phyloP scores from a whole-genome alignment of 331 rosid genomes.

The Prunus yedoensis region DNA sequence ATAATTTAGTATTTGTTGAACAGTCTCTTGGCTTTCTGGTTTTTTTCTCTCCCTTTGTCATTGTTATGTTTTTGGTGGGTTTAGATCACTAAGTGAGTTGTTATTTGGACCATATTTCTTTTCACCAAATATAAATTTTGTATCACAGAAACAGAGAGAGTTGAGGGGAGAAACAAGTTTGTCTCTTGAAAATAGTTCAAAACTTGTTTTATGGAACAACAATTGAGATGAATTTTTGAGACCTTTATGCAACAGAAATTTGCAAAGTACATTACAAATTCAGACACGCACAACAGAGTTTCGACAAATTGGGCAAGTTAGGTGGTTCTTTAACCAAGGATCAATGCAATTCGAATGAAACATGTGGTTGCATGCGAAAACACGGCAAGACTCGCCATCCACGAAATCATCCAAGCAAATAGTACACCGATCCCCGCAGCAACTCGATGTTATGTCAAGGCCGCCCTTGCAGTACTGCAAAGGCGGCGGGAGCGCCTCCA shows the following conservation, averaged over 20 bases:
- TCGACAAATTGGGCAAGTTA: constrained; percentile 25
- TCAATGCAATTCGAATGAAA: constrained; percentile 13
- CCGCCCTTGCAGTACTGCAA: neutral
- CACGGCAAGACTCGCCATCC: constrained; percentile 18
- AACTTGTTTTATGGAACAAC: neutral
- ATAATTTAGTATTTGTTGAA: too few species aligned
- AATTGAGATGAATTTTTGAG: neutral
- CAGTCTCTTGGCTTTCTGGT: too few species aligned
- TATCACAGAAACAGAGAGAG: too few species aligned
- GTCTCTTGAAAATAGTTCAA: neutral
- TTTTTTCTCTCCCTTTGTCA: too few species aligned
- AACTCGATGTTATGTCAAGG: neutral
- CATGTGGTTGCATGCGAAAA: constrained; percentile 17
- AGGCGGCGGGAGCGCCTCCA: constrained; percentile 9
- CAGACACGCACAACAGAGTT: constrained; percentile 4
- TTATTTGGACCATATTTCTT: too few species aligned
- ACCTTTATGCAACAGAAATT: neutral
- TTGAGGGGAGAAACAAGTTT: neutral
- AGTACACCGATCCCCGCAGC: constrained; percentile 12
- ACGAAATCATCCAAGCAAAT: constrained; percentile 18
- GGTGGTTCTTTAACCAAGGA: constrained; percentile 10
- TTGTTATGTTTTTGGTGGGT: too few species aligned
- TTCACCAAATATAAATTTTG: too few species aligned
- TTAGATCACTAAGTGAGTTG: too few species aligned
- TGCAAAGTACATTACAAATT: neutral